Evolutionary conservation across 345 rosid genomes (phyloP), one percentile per base, ranked within the genome.

Genomic region (Rhodomyrtus tomentosa): DNA sequence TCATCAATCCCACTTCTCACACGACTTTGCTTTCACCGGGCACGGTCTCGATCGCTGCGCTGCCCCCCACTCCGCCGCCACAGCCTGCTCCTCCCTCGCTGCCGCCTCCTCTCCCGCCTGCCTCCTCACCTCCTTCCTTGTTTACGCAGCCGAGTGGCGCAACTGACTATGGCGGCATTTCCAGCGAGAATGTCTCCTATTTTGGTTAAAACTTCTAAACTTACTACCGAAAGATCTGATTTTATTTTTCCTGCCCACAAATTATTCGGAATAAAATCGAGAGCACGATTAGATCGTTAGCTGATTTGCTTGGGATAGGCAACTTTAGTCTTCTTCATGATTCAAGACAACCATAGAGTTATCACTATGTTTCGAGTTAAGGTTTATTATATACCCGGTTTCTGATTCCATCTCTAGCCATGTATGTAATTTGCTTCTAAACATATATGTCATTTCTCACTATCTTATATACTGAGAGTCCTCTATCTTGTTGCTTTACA

Each of bases 181-280:
- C 95, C 42, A 92, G 89, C 87, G 95, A 93, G 81, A 91, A 95
- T 89, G 90, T 91, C 86, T 87, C 98, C 27, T 95, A 92, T 84
- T 96, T 95, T 85, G 92, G 96, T 83, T 95, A 90, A 88, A 16
- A 52, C 82, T 51, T 51, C 18, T 76, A 79, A 53, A 79, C 38
- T 15, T 51, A 18, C 24, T 84, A 24, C 25, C 27, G 38, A 83
- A 87, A 83, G 49, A 87, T 86, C 87, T 88, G 84, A 92, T 88
- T 90, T 88, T 82, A 87, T 89, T 84, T 87, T 90, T 88, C 25
- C 55, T 83, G 84, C 81, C 29, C 84, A 56, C 55, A 87, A 80
- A 86, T 80, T 62, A 86, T 84, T 72, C 12, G 85, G 82, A 90
- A 85, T 42, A 68, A 68, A 68, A 48, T 45, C 52, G 52, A 45